A percentile compares a stretch with the other conserved stretches of the same genome.
Evolutionary conservation across 257 asterid species (phyloP).

Genomic region (Scutellaria barbata): DNA sequence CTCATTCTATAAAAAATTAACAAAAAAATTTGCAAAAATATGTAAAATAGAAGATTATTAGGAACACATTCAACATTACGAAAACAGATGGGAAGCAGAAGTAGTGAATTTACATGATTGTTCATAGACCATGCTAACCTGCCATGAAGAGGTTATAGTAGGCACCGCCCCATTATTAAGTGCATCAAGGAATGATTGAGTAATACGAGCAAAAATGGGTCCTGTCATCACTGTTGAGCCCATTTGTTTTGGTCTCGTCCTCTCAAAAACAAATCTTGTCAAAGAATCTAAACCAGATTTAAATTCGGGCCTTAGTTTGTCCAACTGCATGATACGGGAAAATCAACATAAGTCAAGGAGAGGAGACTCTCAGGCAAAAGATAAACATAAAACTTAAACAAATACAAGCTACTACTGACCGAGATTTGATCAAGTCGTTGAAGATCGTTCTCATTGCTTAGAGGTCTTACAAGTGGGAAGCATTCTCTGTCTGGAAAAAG

Average conservation of each 20-base stretch:
- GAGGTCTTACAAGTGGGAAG: conserved; percentile 92
- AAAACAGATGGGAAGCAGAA: conserved; percentile 6
- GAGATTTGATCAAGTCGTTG: conserved; percentile 87
- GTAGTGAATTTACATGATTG: conserved; percentile 25
- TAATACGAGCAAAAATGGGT: conserved; percentile 86
- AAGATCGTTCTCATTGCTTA: conserved; percentile 83
- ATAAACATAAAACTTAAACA: neutral
- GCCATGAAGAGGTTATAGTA: conserved; percentile 97
- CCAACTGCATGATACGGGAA: conserved; percentile 56
- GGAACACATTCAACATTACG: neutral
- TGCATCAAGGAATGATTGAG: conserved; percentile 94
- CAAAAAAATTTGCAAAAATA: neutral
- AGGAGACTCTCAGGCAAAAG: conserved; percentile 13
- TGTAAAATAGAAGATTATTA: neutral
- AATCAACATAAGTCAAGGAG: conserved; percentile 20
- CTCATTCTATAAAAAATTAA: conserved; percentile 10
- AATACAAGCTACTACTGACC: conserved; percentile 50
- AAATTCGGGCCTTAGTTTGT: conserved; percentile 85
- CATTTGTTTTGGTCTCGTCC: conserved; percentile 95
- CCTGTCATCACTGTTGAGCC: conserved; percentile 97
- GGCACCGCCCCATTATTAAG: conserved; percentile 98
- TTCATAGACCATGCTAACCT: conserved; percentile 57
- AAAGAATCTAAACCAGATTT: conserved; percentile 87
- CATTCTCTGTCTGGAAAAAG: conserved; percentile 98
- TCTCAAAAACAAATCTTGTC: conserved; percentile 86